These are phyloP conservation scores for Mycosarcoma mackinlayi DNA, from an alignment of 1,284 basidiomycete genomes.

Conservation along the genomic window DNA sequence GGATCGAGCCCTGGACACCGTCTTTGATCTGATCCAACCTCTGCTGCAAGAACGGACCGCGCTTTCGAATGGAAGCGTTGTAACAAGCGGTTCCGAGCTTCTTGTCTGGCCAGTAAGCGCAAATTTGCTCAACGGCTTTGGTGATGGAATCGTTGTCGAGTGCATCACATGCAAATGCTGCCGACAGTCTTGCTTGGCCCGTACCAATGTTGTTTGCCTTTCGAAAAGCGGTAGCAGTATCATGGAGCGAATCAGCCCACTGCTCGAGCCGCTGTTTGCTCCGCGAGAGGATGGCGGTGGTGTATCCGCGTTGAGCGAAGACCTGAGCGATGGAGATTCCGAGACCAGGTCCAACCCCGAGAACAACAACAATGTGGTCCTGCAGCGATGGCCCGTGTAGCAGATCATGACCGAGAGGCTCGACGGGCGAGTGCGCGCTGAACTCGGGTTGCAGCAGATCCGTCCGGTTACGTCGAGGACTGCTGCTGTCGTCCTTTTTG, in stretches of 20 bases:
- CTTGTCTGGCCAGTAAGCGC: constrained; percentile 35
- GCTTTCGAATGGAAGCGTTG: constrained; percentile 53
- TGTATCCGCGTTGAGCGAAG: constrained; percentile 56
- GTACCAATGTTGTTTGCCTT: constrained; percentile 2
- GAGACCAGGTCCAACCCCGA: constrained; percentile 58
- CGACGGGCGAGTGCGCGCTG: constrained; percentile 28
- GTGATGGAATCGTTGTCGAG: constrained; percentile 38
- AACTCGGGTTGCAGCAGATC: constrained; percentile 45
- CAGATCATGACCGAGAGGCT: constrained; percentile 31
- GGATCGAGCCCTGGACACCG: constrained; percentile 44
- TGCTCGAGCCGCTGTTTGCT: constrained; percentile 37
- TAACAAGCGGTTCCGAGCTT: constrained; percentile 55
- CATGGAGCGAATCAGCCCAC: constrained; percentile 41
- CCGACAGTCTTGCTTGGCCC: constrained; percentile 14
- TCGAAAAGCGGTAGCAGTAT: constrained; percentile 22
- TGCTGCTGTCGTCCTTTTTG: constrained; percentile 8
- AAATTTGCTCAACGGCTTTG: constrained; percentile 21
- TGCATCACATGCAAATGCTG: constrained; percentile 56
- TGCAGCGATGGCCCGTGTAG: constrained; percentile 42
- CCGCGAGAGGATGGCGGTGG: constrained; percentile 52
- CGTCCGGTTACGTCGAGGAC: constrained; percentile 21
- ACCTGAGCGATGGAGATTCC: constrained; percentile 49
- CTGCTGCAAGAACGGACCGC: constrained; percentile 48
- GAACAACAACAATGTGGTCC: constrained; percentile 50
- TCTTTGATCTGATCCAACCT: constrained; percentile 37